These are phyloP conservation scores for Atkinsonella texensis DNA, from an alignment of 2,329 filamentous ascomycete genomes.

Conservation along the genomic window DNA sequence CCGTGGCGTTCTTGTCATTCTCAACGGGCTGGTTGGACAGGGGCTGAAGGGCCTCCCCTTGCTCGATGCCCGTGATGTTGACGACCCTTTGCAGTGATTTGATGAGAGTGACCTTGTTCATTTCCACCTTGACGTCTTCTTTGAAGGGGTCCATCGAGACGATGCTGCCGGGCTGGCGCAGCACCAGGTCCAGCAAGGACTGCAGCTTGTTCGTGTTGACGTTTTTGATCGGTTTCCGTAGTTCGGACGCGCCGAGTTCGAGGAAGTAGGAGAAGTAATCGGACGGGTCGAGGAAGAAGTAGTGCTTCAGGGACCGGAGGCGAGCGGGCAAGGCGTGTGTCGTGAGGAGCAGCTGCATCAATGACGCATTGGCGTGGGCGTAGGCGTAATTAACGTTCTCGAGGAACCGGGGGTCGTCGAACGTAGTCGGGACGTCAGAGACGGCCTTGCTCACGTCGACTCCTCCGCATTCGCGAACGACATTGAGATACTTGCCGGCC, in stretches of 20 bases:
- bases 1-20: constrained; percentile 74
- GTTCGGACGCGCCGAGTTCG: constrained; percentile 77
- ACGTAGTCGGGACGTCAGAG: constrained; percentile 77
- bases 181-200: constrained; percentile 84
- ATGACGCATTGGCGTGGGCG: constrained; percentile 85
- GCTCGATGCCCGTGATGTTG: constrained; percentile 89
- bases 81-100: constrained; percentile 94
- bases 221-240: constrained; percentile 76
- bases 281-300: constrained; percentile 96
- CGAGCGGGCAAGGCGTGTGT: constrained; percentile 83
- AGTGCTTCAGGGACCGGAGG: constrained; percentile 87
- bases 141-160: constrained; percentile 95
- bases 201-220: constrained; percentile 93
- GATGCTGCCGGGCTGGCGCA: constrained; percentile 91
- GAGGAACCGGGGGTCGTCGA: constrained; percentile 83
- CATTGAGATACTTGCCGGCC: constrained; percentile 95
- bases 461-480: constrained; percentile 91
- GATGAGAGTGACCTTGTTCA: constrained; percentile 88
- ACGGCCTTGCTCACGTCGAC: constrained; percentile 87
- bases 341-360: constrained; percentile 82
- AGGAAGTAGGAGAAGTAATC: constrained; percentile 98
- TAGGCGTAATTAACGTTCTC: constrained; percentile 96
- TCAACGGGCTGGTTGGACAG: constrained; percentile 57
- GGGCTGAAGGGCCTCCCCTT: constrained; percentile 70
- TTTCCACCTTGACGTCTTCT: constrained; percentile 93